Conservation (phyloP, 345 rosid species). For the Zanthoxylum bungeanum region DNA sequence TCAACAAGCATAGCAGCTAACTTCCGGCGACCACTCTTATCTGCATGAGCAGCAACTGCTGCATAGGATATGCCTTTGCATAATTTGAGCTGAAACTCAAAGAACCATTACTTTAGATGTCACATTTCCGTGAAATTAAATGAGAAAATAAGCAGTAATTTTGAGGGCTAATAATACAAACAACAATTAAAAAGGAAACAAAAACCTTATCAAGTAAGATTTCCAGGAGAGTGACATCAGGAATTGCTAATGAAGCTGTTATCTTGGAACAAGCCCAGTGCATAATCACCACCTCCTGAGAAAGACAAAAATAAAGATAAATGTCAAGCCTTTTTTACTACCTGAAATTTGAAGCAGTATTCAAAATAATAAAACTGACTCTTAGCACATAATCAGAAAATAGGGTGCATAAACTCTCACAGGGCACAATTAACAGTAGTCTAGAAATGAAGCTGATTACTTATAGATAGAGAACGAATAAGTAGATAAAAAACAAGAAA, state of each 20-base stretch:
- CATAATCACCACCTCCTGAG: constrained; percentile 94
- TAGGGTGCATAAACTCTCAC: neutral
- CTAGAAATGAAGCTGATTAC: neutral
- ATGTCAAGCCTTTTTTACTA: neutral
- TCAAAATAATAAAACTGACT: neutral
- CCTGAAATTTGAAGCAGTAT: neutral
- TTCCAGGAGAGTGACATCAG: constrained; percentile 83
- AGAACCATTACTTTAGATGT: constrained; percentile 21
- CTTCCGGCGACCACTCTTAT: constrained; percentile 85
- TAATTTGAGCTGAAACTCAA: constrained; percentile 69
- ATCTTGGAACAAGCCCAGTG: constrained; percentile 98
- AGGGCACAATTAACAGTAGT: neutral
- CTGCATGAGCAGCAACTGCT: constrained; percentile 99
- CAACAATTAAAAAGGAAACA: constrained; percentile 7
- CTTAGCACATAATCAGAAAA: neutral
- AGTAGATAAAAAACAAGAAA: neutral
- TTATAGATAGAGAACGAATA: neutral
- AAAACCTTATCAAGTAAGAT: constrained; percentile 91
- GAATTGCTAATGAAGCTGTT: constrained; percentile 83
- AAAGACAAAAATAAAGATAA: constrained; percentile 6
- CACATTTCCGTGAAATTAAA: constrained; percentile 4
- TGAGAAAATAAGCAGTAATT: constrained; percentile 4
- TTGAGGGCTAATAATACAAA: constrained; percentile 1
- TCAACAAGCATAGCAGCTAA: constrained; percentile 97
- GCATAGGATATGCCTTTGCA: constrained; percentile 96